These are phyloP conservation scores for Ampelomyces quisqualis DNA, from an alignment of 2,329 filamentous ascomycete genomes.

Conservation along the genomic window DNA sequence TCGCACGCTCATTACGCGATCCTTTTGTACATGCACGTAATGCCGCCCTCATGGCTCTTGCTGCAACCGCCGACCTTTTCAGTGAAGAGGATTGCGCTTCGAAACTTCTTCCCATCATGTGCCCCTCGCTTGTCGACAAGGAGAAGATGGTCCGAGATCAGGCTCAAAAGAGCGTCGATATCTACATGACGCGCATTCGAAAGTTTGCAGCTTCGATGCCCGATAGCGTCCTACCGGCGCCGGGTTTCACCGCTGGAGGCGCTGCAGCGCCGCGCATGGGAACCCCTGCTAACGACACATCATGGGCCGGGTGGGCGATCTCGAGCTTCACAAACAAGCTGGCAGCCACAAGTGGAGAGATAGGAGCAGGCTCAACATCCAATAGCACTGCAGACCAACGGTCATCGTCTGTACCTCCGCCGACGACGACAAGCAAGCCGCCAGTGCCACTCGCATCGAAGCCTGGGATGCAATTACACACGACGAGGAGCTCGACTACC, in stretches of 20 bases:
- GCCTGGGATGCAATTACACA: conserved; percentile 34
- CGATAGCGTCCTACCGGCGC: conserved; percentile 73
- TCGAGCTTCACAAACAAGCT: conserved; percentile 98
- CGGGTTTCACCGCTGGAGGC: conserved; percentile 51
- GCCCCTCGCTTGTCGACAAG: conserved; percentile 84
- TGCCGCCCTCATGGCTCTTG: conserved; percentile 80
- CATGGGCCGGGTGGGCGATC: conserved; percentile 97
- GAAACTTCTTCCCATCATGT: conserved; percentile 80
- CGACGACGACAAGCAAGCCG: conserved; percentile 52
- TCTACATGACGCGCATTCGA: conserved; percentile 78
- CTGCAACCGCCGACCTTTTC: conserved; percentile 83
- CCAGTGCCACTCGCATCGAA: conserved; percentile 49
- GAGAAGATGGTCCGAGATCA: conserved; percentile 93
- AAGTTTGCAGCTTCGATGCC: conserved; percentile 78
- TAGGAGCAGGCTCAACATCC: conserved; percentile 56
- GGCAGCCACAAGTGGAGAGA: conserved; percentile 80
- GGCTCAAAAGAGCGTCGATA: conserved; percentile 82
- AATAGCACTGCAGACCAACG: conserved; percentile 48
- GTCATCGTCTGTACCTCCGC: conserved; percentile 52
- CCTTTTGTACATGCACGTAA: conserved; percentile 94
- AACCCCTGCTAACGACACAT: conserved; percentile 68
- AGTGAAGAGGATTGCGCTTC: conserved; percentile 84
- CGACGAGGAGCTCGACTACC: conserved; percentile 26
- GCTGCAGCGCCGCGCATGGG: conserved; percentile 68
- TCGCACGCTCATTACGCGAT: conserved; percentile 83